These are phyloP conservation scores for Diplodia mutila DNA, from an alignment of 2,329 filamentous ascomycete species.

Conservation along the genomic window DNA sequence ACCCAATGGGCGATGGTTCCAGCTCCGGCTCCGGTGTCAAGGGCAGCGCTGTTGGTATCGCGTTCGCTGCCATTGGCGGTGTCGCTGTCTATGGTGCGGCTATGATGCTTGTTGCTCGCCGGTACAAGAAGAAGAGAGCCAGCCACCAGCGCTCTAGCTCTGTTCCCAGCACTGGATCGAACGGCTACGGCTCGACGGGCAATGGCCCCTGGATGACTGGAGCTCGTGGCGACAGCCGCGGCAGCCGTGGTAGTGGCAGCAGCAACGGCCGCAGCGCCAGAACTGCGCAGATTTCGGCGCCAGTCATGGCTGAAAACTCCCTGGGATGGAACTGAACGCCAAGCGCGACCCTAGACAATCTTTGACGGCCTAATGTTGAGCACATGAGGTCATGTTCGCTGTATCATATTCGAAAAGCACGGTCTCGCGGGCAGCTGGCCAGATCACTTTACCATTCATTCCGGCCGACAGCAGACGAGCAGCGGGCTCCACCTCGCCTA, in stretches of 20 bases:
- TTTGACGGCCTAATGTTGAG: conserved; percentile 23
- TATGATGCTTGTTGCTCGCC: conserved; percentile 90
- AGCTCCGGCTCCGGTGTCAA: conserved; percentile 61
- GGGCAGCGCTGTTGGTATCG: conserved; percentile 70
- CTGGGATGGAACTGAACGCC: conserved; percentile 83
- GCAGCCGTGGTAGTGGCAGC: conserved; percentile 59
- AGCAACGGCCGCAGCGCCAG: conserved; percentile 67
- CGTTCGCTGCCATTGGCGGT: conserved; percentile 74
- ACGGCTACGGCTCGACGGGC: conserved; percentile 44
- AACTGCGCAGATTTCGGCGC: conserved; percentile 79
- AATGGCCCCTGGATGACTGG: conserved; percentile 55
- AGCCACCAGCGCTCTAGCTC: conserved; percentile 78
- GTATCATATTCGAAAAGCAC: conserved; percentile 35
- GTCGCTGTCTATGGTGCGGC: conserved; percentile 88
- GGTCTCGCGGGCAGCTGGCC: conserved; percentile 20
- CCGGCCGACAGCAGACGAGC: conserved; percentile 4
- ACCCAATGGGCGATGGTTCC: conserved; percentile 46
- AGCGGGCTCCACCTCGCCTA: not conserved
- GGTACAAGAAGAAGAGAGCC: conserved; percentile 85
- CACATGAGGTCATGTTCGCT: conserved; percentile 32
- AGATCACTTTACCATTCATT: conserved; percentile 21
- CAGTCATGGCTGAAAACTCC: conserved; percentile 91
- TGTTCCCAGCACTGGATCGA: conserved; percentile 68
- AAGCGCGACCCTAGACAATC: not conserved
- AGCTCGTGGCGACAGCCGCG: conserved; percentile 44